Evolutionary conservation across 306 rosid species (phyloP).

Genomic region (Fragaria iinumae): DNA sequence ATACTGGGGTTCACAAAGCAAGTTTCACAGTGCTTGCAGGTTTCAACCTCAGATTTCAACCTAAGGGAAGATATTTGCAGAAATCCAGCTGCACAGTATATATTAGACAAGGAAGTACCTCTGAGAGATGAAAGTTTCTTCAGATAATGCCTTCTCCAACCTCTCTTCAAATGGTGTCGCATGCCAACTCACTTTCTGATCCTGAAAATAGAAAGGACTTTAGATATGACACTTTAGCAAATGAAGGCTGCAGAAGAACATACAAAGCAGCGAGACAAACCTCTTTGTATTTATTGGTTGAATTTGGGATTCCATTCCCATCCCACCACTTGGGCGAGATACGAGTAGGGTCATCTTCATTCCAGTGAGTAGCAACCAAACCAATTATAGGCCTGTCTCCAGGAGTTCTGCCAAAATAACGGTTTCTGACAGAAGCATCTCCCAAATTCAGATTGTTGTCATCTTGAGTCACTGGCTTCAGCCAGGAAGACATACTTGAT

Average conservation of each 20-base stretch:
- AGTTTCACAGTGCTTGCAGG: not conserved
- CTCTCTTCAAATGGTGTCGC: slow-evolving; percentile 94
- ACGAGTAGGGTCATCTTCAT: slow-evolving; percentile 50
- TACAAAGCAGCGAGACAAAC: slow-evolving; percentile 33
- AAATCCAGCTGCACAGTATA: not conserved
- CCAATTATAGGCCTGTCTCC: slow-evolving; percentile 74
- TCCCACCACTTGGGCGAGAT: slow-evolving; percentile 72
- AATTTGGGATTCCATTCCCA: slow-evolving; percentile 88
- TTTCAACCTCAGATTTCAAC: not conserved
- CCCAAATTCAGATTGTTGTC: slow-evolving; percentile 32
- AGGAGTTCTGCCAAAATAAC: slow-evolving; percentile 46
- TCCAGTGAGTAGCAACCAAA: slow-evolving; percentile 75
- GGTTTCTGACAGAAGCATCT: slow-evolving; percentile 24
- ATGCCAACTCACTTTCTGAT: slow-evolving; percentile 96
- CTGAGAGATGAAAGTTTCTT: slow-evolving; percentile 56
- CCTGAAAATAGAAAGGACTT: slow-evolving; percentile 43
- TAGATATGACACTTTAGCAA: slow-evolving; percentile 14
- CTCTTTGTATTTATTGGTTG: slow-evolving; percentile 92
- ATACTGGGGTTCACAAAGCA: not conserved
- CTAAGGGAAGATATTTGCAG: not conserved
- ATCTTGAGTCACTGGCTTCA: slow-evolving; percentile 53
- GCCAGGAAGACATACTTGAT: slow-evolving; percentile 63
- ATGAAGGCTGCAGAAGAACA: slow-evolving; percentile 7
- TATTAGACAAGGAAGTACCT: slow-evolving; percentile 29
- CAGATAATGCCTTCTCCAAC: slow-evolving; percentile 77